Evolutionary conservation across 768 basidiomycete genomes (phyloP), one percentile per base, ranked within the genome.

Genomic region (Scleroderma bovista): DNA sequence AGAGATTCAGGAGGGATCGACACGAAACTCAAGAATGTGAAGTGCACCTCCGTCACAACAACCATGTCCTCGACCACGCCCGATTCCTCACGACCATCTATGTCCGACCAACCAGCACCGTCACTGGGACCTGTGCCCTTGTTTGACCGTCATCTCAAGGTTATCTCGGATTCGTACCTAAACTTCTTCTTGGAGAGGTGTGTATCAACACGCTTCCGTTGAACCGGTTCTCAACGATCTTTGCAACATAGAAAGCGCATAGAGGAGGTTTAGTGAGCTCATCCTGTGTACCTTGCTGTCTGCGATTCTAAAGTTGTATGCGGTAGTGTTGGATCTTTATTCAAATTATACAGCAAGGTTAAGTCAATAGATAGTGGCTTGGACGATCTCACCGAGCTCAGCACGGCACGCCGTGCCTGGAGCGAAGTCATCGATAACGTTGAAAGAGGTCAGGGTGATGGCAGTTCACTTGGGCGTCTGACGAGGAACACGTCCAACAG

Each of bases 141-240:
- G 48, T 91, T 89, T 58, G 89, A 92, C 46, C 61, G 75, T 36
- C 81, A 91, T 57, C 80, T 92, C 32, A 79, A 72, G 51, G 72
- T 80, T 56, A 65, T 89, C 54, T 77, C 76, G 3, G 61, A 93
- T 57, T 86, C 86, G 3, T 92, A 91, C 65, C 75, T 94, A 51
- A 71, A 62, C 50, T 94, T 93, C 72, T 93, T 94, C 69, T 80
- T 82, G 66, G 92, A 93, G 72, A 77, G 92, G 91, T 87, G 55
- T 54, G 74, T 57, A 38, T 29, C 26, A 41, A 49, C 44, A 52
- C 41, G 53, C 58, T 32, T 44, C 31, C 42, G 40, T 43, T 57
- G 53, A 52, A 51, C 38, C 47, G 44, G n/a, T 48, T 50, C 52
- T 47, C 62, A 48, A 55, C 63, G 46, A 56, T 57, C 46, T 49